phyloP scores from a whole-genome alignment of 495 filamentous ascomycete genomes.

The Xylaria longipes region DNA sequence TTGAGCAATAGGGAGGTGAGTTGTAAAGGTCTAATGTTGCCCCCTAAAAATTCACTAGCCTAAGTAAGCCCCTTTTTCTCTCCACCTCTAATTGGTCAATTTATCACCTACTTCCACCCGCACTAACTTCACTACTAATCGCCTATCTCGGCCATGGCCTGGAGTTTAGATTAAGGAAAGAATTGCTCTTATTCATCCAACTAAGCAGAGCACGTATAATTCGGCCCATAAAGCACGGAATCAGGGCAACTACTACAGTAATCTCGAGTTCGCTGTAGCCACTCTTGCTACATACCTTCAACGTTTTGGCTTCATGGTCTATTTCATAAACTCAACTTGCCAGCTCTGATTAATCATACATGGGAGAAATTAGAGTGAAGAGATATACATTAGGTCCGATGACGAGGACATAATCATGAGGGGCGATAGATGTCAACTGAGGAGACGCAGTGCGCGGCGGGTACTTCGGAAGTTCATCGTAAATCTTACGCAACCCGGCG shows the following conservation, averaged over 20 bases:
- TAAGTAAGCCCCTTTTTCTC: no score
- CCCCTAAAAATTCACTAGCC: no score
- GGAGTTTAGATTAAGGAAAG: neutral
- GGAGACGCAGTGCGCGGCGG: neutral
- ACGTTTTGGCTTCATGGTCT: neutral
- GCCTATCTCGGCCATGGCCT: neutral
- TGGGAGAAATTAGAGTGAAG: neutral
- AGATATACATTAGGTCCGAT: neutral
- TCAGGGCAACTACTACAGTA: neutral
- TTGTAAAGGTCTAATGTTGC: no score
- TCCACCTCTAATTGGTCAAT: no score
- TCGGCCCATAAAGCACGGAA: neutral
- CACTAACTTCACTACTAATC: no score
- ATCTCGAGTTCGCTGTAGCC: neutral
- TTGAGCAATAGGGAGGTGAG: no score
- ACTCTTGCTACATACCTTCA: neutral
- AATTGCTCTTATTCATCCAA: neutral
- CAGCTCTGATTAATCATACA: neutral
- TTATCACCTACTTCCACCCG: no score
- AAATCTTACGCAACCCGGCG: slow-evolving; percentile 5
- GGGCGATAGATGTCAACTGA: neutral
- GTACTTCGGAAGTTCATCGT: neutral
- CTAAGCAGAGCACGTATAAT: neutral
- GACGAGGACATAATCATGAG: neutral
- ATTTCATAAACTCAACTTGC: neutral